Evolutionary conservation across 148 eudicot genomes (phyloP).

Genomic region (Polygonum aviculare): DNA sequence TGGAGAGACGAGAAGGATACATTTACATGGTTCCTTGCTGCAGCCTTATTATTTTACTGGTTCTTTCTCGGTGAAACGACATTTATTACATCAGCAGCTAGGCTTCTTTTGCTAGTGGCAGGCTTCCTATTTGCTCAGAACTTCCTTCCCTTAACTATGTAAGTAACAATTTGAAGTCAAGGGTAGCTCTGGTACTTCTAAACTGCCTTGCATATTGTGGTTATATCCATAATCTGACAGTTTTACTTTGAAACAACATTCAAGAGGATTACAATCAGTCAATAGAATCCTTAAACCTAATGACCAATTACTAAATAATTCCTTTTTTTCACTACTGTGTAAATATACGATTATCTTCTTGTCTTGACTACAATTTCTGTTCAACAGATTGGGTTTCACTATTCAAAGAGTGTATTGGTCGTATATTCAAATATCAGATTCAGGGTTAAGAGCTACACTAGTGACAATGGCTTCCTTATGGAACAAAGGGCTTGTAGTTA

Average conservation of each 20-base stretch:
- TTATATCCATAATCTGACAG: background rate
- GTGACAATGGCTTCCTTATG: slow-evolving; percentile 29
- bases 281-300: background rate
- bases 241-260: background rate
- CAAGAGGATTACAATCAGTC: background rate
- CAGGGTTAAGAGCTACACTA: slow-evolving; percentile 29
- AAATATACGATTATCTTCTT: background rate
- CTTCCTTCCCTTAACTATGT: slow-evolving; percentile 56
- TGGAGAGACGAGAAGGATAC: slow-evolving; percentile 95
- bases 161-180: slow-evolving; percentile 23
- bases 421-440: slow-evolving; percentile 56
- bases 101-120: slow-evolving; percentile 49
- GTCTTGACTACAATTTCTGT: slow-evolving; percentile 14
- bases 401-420: slow-evolving; percentile 42
- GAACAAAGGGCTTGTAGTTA: slow-evolving; percentile 37
- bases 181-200: background rate
- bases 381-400: slow-evolving; percentile 34
- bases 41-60: slow-evolving; percentile 54
- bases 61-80: slow-evolving; percentile 64
- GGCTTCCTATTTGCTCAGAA: slow-evolving; percentile 36
- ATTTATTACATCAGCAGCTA: slow-evolving; percentile 58
- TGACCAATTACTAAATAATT: background rate
- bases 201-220: background rate
- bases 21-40: slow-evolving; percentile 52
- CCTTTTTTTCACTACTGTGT: background rate